Evolutionary conservation across 768 basidiomycete genomes (phyloP), one percentile per base, ranked within the genome.

Genomic region (Hydnomerulius pinastri): DNA sequence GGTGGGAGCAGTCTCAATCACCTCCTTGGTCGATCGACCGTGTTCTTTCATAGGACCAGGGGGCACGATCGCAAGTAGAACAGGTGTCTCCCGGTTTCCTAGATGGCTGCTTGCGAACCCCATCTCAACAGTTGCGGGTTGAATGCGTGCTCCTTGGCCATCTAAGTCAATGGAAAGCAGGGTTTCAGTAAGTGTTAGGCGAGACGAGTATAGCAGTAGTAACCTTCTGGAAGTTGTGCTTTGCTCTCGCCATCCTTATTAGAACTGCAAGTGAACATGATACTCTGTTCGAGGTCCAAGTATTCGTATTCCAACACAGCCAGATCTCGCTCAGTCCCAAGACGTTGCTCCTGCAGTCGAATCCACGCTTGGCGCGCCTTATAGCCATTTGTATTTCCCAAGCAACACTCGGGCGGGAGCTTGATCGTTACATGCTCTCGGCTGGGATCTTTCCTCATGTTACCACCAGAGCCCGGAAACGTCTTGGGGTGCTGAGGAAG

Each of bases 371-470:
- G 30, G 46, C 44, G 53, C 6, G 55, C 38, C 21, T 37, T 28
- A 7, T 51, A 49, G 41, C 17, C 29, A 15, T 55, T 28, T 17
- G 53, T 51, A 10, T 21, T 49, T 10, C 51, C 58, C 36, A 44
- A 52, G 10, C n/a, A 43, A 35, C 54, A 67, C 25, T 56, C 51
- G 2, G 24, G 42, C 23, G 56, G 56, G n/a, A 50, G 51, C 21
- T 33, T 47, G 27, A 42, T 30, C 36, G 47, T 32, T 21, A 43
- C 49, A 43, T 51, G 42, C 4, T 40, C 44, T n/a, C 38, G 42
- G 7, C 32, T 39, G 11, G 15, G 25, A 21, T 33, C 10, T 28
- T 43, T 50, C 15, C 49, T 30, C 30, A 30, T 17, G 20, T 11
- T 51, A 39, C 21, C 27, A 25, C 37, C 25, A 20, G n/a, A 32